Evolutionary conservation across 768 basidiomycete genomes (phyloP).

Genomic region (Aureoboletus auriporus): DNA sequence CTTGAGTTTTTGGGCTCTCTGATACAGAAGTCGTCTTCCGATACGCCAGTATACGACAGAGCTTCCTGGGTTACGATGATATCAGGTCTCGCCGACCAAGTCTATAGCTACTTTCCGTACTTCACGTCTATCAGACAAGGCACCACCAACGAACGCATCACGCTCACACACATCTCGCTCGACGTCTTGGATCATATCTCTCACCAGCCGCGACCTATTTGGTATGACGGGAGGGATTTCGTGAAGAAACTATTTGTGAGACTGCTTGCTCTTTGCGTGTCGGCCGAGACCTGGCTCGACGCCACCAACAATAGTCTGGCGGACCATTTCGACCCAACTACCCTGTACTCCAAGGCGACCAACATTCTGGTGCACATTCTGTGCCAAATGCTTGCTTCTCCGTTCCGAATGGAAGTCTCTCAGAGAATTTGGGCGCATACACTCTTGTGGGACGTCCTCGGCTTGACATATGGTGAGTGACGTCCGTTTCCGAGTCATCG

Average conservation of each 20-base stretch:
- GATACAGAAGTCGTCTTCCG: constrained; percentile 29
- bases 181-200: constrained; percentile 51
- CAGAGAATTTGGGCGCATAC: constrained; percentile 18
- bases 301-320: constrained; percentile 36
- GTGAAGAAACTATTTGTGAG: constrained; percentile 47
- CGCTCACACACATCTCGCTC: constrained; percentile 50
- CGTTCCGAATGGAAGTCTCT: constrained; percentile 15
- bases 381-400: constrained; percentile 28
- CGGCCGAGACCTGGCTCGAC: constrained; percentile 58
- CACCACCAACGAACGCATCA: constrained; percentile 53
- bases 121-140: constrained; percentile 49
- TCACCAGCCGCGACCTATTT: constrained; percentile 49
- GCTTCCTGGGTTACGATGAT: constrained; percentile 49
- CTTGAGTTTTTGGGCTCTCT: constrained; percentile 41
- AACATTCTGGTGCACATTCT: constrained; percentile 43
- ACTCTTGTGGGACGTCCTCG: constrained; percentile 20
- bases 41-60: constrained; percentile 32
- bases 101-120: constrained; percentile 52
- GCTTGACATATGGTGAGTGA: constrained; percentile 7
- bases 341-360: constrained; percentile 46
- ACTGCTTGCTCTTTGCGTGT: constrained; percentile 50
- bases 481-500: background rate
- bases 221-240: constrained; percentile 40
- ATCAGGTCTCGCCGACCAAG: constrained; percentile 47
- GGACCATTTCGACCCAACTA: constrained; percentile 41